Conservation (phyloP, 1,139 yeast species). For the Geotrichum macrosporum region DNA sequence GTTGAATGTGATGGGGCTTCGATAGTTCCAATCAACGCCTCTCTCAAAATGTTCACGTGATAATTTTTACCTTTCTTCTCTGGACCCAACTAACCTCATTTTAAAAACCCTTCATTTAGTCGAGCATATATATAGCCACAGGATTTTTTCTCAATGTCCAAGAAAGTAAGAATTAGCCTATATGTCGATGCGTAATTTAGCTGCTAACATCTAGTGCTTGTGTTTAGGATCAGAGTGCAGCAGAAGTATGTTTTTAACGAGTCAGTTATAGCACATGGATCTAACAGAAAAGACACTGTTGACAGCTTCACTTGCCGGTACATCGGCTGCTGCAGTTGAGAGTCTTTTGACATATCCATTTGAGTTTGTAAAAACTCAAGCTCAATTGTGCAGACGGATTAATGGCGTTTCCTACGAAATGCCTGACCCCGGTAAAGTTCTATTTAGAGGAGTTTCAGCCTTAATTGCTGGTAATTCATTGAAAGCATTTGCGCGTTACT, state of each 20-base stretch:
- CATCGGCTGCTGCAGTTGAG: slow-evolving; percentile 67
- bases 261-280: too few species aligned
- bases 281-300: slow-evolving; percentile 30
- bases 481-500: slow-evolving; percentile 68
- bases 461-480: slow-evolving; percentile 69
- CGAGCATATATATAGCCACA: too few species aligned
- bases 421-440: slow-evolving; percentile 45
- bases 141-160: background rate
- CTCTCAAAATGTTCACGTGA: too few species aligned
- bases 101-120: too few species aligned
- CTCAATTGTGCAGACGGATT: slow-evolving; percentile 53
- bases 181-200: too few species aligned
- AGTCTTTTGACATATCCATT: slow-evolving; percentile 74
- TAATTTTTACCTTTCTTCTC: too few species aligned
- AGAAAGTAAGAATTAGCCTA: slow-evolving; percentile 3
- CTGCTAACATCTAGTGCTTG: background rate
- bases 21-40: too few species aligned
- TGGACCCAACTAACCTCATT: background rate
- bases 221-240: background rate
- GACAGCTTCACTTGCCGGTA: slow-evolving; percentile 71
- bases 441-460: slow-evolving; percentile 75
- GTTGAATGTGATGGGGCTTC: too few species aligned
- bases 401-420: slow-evolving; percentile 39
- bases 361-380: slow-evolving; percentile 73
- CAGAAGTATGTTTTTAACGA: background rate